Conservation (phyloP, 2,329 filamentous ascomycete species). For the Cadophora gregata region DNA sequence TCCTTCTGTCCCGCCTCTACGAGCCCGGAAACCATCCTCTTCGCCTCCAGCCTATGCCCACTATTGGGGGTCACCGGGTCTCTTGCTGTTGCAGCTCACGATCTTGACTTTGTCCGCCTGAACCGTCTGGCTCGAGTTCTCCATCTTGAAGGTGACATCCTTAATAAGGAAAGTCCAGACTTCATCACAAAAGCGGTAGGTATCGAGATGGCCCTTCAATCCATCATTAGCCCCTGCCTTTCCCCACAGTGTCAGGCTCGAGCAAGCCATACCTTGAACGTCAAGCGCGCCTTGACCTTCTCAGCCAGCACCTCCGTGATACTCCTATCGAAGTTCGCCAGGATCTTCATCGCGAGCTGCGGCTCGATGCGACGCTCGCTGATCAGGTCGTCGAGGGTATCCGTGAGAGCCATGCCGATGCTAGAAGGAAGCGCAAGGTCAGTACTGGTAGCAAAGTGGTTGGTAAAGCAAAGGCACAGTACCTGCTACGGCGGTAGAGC, state of each 20-base stretch:
- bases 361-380: constrained; percentile 94
- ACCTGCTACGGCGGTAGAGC: constrained; percentile 98
- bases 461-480: constrained; percentile 50
- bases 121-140: constrained; percentile 73
- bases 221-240: constrained; percentile 29
- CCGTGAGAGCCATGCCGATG: constrained; percentile 90
- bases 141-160: constrained; percentile 98
- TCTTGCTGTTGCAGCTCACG: constrained; percentile 95
- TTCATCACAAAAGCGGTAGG: constrained; percentile 99
- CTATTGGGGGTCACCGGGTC: constrained; percentile 61
- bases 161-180: constrained; percentile 99
- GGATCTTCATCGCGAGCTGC: constrained; percentile 97
- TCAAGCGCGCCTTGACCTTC: constrained; percentile 87
- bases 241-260: neutral
- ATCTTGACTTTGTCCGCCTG: constrained; percentile 96
- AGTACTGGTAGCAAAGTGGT: constrained; percentile 39
- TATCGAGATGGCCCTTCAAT: constrained; percentile 87
- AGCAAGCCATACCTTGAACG: constrained; percentile 79
- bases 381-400: constrained; percentile 96
- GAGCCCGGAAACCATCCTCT: neutral
- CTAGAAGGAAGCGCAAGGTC: constrained; percentile 56
- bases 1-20: neutral
- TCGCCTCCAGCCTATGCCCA: neutral
- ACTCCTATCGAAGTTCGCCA: constrained; percentile 92
- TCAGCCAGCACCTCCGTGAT: constrained; percentile 91